phyloP scores from a whole-genome alignment of 2,329 filamentous ascomycete species.

The Trichoderma asperellum region DNA sequence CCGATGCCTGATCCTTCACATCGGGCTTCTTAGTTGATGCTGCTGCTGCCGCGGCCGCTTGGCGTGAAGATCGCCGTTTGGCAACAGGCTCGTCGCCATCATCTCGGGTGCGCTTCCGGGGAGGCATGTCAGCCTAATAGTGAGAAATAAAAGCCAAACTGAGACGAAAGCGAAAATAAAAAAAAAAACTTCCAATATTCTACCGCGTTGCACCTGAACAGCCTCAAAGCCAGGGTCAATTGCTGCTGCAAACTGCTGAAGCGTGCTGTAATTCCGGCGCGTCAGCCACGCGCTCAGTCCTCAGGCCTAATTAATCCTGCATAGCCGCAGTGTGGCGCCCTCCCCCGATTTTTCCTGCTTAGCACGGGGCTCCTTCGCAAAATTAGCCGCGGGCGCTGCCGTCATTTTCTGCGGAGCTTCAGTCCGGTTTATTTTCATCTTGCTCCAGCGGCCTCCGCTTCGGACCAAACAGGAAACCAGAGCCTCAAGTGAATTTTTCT shows the following conservation, averaged over 20 bases:
- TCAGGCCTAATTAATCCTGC: background rate
- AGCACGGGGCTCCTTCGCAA: background rate
- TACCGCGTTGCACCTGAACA: background rate
- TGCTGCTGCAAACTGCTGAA: background rate
- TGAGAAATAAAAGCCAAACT: background rate
- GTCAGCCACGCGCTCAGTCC: constrained; percentile 16
- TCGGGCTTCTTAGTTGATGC: background rate
- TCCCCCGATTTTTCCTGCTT: background rate
- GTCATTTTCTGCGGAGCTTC: background rate
- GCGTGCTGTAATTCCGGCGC: background rate
- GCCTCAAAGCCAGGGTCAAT: background rate
- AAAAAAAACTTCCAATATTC: background rate
- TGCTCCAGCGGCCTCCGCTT: constrained; percentile 5
- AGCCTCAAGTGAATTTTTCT: background rate
- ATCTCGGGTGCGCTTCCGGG: constrained; percentile 31
- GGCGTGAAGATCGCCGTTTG: constrained; percentile 39
- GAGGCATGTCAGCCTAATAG: constrained; percentile 30
- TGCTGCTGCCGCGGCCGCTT: constrained; percentile 29
- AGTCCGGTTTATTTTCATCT: background rate
- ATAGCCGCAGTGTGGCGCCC: constrained; percentile 4
- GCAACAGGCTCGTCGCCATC: constrained; percentile 33
- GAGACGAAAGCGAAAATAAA: background rate
- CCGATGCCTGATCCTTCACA: background rate
- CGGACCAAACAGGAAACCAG: background rate
- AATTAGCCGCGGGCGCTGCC: constrained; percentile 8